Evolutionary conservation across 352 stramenopile genomes (phyloP).

Genomic region (Phytopythium boreale): DNA sequence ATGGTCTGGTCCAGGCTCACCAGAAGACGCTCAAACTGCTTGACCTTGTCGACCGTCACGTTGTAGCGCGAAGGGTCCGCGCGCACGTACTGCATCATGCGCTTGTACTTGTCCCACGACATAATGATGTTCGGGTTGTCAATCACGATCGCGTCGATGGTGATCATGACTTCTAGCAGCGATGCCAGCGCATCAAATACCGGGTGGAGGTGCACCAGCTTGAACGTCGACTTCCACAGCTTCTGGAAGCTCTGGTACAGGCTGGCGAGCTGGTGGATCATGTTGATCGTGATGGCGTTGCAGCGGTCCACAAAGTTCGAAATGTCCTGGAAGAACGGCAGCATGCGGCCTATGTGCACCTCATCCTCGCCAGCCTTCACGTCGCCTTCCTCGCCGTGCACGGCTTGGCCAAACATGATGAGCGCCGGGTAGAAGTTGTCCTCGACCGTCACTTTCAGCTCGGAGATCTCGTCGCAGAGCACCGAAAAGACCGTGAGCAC

Average conservation of each 20-base stretch:
- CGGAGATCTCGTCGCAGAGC: conserved; percentile 87
- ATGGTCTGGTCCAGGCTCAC: conserved; percentile 88
- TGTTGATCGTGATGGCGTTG: conserved; percentile 87
- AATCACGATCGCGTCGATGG: conserved; percentile 85
- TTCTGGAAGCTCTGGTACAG: conserved; percentile 87
- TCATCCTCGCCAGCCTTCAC: conserved; percentile 79
- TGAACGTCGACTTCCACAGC: conserved; percentile 88
- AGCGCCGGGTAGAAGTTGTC: conserved; percentile 88
- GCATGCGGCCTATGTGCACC: conserved; percentile 82
- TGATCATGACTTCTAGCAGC: conserved; percentile 87
- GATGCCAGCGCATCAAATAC: conserved; percentile 78
- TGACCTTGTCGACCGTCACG: conserved; percentile 78
- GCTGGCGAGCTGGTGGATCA: conserved; percentile 87
- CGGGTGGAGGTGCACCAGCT: conserved; percentile 75
- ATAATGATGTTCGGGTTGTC: conserved; percentile 85
- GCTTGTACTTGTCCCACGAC: conserved; percentile 90
- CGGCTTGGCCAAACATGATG: conserved; percentile 86
- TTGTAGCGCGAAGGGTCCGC: conserved; percentile 80
- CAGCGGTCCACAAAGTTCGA: conserved; percentile 90
- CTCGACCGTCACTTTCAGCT: conserved; percentile 88
- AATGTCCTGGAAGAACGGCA: conserved; percentile 89
- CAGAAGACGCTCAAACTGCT: conserved; percentile 83
- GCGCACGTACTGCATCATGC: conserved; percentile 90
- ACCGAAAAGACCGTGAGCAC: conserved; percentile 88
- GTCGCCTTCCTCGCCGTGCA: conserved; percentile 63